Conservation (phyloP, 495 filamentous ascomycete species). For the Podospora pseudopauciseta region DNA sequence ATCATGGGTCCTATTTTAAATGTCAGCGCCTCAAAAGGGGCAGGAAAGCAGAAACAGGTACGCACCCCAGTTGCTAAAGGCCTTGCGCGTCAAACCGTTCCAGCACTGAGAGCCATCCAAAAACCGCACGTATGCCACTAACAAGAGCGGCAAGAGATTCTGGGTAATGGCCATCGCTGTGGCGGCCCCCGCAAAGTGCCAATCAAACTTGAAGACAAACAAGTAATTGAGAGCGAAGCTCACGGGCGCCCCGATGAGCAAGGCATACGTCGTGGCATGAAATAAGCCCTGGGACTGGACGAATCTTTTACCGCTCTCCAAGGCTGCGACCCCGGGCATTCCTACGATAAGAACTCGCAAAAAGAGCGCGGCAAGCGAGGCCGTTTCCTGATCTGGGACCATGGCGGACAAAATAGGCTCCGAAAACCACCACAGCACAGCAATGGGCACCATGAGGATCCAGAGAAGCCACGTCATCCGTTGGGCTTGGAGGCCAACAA, state of each 20-base stretch:
- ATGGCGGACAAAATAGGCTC: conserved; percentile 53
- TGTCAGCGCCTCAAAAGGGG: not conserved
- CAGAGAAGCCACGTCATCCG: conserved; percentile 66
- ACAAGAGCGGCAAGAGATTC: conserved; percentile 69
- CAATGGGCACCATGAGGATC: conserved; percentile 60
- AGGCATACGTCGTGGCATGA: conserved; percentile 60
- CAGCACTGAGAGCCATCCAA: conserved; percentile 77
- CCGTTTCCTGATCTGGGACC: conserved; percentile 60
- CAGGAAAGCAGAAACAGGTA: not conserved
- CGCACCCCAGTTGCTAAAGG: conserved; percentile 72
- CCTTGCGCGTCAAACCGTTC: conserved; percentile 70
- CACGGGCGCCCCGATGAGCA: conserved; percentile 62
- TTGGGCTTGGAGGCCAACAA: conserved; percentile 69
- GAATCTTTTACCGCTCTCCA: conserved; percentile 69
- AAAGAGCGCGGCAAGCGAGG: conserved; percentile 61
- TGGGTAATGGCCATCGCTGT: conserved; percentile 80
- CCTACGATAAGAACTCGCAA: conserved; percentile 61
- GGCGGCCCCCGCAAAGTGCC: conserved; percentile 81
- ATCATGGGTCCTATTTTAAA: conserved; percentile 58
- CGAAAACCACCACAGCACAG: conserved; percentile 55
- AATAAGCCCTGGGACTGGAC: conserved; percentile 71
- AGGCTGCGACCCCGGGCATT: conserved; percentile 64
- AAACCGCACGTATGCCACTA: conserved; percentile 73
- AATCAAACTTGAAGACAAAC: conserved; percentile 66
- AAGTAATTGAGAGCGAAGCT: conserved; percentile 66